Conservation (phyloP, 1,284 basidiomycete species). For the Hemileia vastatrix region DNA sequence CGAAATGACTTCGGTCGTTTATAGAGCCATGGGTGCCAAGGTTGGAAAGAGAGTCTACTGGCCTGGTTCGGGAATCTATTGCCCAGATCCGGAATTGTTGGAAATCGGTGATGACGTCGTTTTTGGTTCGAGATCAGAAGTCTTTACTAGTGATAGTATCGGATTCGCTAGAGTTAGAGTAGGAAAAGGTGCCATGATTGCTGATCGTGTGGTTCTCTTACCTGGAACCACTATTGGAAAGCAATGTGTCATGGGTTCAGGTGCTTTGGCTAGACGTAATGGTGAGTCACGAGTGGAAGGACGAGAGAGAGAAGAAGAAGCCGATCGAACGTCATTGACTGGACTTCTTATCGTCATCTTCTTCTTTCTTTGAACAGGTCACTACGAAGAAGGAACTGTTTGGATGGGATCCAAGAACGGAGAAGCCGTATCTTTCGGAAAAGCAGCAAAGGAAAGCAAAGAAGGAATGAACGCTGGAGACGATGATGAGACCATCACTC, state of each 20-base stretch:
- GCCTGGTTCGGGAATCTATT: conserved; percentile 44
- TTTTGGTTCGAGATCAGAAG: conserved; percentile 43
- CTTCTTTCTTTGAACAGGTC: conserved; percentile 17
- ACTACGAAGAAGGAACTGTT: conserved; percentile 42
- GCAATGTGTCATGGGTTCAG: conserved; percentile 44
- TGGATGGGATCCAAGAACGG: conserved; percentile 45
- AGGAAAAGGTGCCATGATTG: conserved; percentile 43
- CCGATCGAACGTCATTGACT: not conserved
- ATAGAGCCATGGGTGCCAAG: conserved; percentile 42
- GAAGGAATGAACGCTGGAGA: conserved; percentile 24
- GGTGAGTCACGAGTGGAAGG: conserved; percentile 7
- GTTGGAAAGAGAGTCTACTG: conserved; percentile 44
- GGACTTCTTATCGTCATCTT: not conserved
- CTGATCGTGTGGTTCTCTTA: conserved; percentile 41
- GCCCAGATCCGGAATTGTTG: conserved; percentile 43
- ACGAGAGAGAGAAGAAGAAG: not conserved
- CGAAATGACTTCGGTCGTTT: conserved; percentile 44
- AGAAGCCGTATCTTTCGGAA: conserved; percentile 43
- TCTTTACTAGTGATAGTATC: conserved; percentile 43
- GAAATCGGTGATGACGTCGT: conserved; percentile 44
- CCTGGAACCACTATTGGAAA: conserved; percentile 41
- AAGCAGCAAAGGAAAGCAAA: conserved; percentile 32
- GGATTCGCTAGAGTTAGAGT: conserved; percentile 42
- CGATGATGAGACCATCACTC: conserved; percentile 41
- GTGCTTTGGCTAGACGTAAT: conserved; percentile 39